Percentiles rank a stretch among this genome's conserved stretches.
Conservation (phyloP, 169 alveolate genomes). For the Hepatocystis sp. region DNA sequence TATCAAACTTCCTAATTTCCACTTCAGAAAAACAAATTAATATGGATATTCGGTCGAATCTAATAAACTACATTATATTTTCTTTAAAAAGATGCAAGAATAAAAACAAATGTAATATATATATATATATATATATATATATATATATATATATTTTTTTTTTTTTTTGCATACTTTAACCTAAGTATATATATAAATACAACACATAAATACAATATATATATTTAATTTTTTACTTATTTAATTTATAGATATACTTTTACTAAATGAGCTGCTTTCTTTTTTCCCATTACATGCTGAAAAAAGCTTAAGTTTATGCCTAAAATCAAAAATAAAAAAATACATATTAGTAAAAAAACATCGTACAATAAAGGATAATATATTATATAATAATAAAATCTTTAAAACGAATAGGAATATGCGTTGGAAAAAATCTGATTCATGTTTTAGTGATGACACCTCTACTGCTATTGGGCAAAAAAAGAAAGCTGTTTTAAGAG, state of each 20-base stretch:
- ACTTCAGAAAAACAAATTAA: conserved; percentile 16
- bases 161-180: neutral
- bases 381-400: neutral
- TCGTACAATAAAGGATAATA: neutral
- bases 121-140: conserved; percentile 1
- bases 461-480: conserved; percentile 9
- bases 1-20: neutral
- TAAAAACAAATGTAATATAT: conserved; percentile 51
- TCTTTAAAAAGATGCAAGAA: conserved; percentile 65
- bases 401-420: conserved; percentile 16
- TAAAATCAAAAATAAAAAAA: conserved; percentile 50
- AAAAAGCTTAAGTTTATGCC: conserved; percentile 61
- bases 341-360: conserved; percentile 25
- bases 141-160: neutral
- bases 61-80: conserved; percentile 42
- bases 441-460: conserved; percentile 59
- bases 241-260: conserved; percentile 48
- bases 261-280: conserved; percentile 66
- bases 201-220: too few relatives aligned
- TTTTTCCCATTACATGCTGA: conserved; percentile 69
- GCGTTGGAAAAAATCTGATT: conserved; percentile 6
- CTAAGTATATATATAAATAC: too few relatives aligned
- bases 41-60: conserved; percentile 65
- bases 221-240: too few relatives aligned
- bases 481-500: neutral